Conservation (phyloP, 164 flowering plant genomes). For the Nymphaea thermarum region DNA sequence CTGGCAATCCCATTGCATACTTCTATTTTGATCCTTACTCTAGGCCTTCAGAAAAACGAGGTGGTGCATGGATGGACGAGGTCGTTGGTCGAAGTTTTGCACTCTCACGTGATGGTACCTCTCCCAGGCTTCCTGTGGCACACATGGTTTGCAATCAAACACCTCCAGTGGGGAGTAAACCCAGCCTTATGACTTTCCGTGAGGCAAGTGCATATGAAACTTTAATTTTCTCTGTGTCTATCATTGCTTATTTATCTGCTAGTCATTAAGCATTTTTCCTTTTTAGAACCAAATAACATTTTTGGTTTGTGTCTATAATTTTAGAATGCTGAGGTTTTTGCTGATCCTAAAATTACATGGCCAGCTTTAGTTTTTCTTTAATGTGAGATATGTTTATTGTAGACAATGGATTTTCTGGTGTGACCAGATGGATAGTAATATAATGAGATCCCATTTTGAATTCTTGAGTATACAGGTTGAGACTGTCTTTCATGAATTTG, state of each 20-base stretch:
- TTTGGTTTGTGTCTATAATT: too few relatives aligned
- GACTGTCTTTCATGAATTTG: slow-evolving; percentile 98
- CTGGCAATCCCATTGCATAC: slow-evolving; percentile 76
- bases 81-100: slow-evolving; percentile 81
- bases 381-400: too few relatives aligned
- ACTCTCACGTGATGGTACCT: slow-evolving; percentile 56
- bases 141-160: slow-evolving; percentile 98
- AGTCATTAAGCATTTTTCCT: not conserved
- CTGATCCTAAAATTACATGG: too few relatives aligned
- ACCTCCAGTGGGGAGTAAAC: slow-evolving; percentile 88
- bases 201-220: slow-evolving; percentile 40
- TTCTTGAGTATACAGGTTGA: slow-evolving; percentile 54
- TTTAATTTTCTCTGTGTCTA: not conserved
- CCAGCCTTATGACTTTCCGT: slow-evolving; percentile 95
- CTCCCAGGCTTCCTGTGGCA: slow-evolving; percentile 81
- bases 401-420: too few relatives aligned
- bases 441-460: not conserved
- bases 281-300: too few relatives aligned
- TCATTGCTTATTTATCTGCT: not conserved
- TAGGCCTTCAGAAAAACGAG: slow-evolving; percentile 91
- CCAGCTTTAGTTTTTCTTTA: too few relatives aligned
- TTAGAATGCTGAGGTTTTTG: too few relatives aligned
- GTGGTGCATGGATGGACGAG: slow-evolving; percentile 99
- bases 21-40: slow-evolving; percentile 97
- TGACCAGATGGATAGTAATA: too few relatives aligned